Conservation (phyloP, 2,329 filamentous ascomycete species). For the Fusarium pilosicola region DNA sequence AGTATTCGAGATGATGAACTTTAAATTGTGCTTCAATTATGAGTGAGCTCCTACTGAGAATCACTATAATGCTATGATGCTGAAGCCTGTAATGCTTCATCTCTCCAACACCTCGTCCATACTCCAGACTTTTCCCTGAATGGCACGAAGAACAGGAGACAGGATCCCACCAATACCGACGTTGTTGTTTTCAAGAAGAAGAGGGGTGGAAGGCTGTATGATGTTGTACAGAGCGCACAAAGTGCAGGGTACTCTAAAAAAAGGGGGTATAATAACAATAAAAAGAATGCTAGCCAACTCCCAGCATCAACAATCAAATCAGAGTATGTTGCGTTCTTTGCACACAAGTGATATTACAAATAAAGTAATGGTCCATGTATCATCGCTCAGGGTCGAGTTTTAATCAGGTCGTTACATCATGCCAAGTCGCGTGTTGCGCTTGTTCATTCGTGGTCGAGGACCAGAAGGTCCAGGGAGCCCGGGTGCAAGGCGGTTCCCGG, state of each 20-base stretch:
- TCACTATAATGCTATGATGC: slow-evolving; percentile 6
- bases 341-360: slow-evolving; percentile 35
- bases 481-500: slow-evolving; percentile 43
- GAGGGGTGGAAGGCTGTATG: neutral
- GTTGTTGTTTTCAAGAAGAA: neutral
- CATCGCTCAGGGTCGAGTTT: slow-evolving; percentile 23
- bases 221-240: neutral
- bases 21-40: slow-evolving; percentile 8
- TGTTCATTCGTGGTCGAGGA: slow-evolving; percentile 65
- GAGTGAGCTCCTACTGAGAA: neutral
- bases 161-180: neutral
- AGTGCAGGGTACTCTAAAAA: slow-evolving; percentile 25
- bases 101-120: neutral
- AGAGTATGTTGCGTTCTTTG: slow-evolving; percentile 14
- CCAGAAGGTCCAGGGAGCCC: slow-evolving; percentile 47
- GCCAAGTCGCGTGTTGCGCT: slow-evolving; percentile 69
- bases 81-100: neutral
- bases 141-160: neutral
- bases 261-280: slow-evolving; percentile 41
- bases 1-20: neutral
- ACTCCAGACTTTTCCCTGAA: slow-evolving; percentile 1
- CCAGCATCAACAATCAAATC: slow-evolving; percentile 15
- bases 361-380: slow-evolving; percentile 24
- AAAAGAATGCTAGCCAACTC: slow-evolving; percentile 36
- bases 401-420: slow-evolving; percentile 58